Evolutionary conservation across 2,329 filamentous ascomycete species (phyloP).

Genomic region (Claviceps citrina): DNA sequence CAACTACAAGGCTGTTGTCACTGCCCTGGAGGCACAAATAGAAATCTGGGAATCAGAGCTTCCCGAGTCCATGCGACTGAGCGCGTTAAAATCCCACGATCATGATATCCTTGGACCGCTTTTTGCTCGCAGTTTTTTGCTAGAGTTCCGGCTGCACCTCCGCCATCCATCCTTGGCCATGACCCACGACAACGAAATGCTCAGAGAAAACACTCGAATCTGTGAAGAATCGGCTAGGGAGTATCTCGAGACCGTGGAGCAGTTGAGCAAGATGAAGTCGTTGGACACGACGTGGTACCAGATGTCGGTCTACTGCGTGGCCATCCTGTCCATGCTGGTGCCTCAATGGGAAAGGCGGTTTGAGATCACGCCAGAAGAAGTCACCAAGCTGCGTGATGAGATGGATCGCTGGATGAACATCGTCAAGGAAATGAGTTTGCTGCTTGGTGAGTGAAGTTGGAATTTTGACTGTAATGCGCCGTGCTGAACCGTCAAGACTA

Average conservation of each 20-base stretch:
- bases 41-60: constrained; percentile 47
- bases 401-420: constrained; percentile 57
- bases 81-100: constrained; percentile 24
- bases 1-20: constrained; percentile 49
- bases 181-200: constrained; percentile 36
- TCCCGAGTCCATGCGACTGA: constrained; percentile 42
- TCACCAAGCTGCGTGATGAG: constrained; percentile 45
- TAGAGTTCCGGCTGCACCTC: constrained; percentile 45
- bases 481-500: too few relatives aligned
- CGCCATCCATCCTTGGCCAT: constrained; percentile 46
- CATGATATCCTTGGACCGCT: constrained; percentile 36
- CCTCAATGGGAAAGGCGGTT: constrained; percentile 52
- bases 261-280: constrained; percentile 47
- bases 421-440: constrained; percentile 47
- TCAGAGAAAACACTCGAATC: constrained; percentile 46
- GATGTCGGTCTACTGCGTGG: constrained; percentile 54
- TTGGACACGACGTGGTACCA: constrained; percentile 70
- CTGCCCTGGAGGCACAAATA: constrained; percentile 49
- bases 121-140: constrained; percentile 35
- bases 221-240: constrained; percentile 51
- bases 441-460: constrained; percentile 38
- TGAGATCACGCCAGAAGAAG: constrained; percentile 39
- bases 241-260: constrained; percentile 44
- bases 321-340: constrained; percentile 58
- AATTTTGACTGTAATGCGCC: background rate